These are phyloP conservation scores for Escallonia herrerae DNA, from an alignment of 129 eudicot species.

Conservation along the genomic window DNA sequence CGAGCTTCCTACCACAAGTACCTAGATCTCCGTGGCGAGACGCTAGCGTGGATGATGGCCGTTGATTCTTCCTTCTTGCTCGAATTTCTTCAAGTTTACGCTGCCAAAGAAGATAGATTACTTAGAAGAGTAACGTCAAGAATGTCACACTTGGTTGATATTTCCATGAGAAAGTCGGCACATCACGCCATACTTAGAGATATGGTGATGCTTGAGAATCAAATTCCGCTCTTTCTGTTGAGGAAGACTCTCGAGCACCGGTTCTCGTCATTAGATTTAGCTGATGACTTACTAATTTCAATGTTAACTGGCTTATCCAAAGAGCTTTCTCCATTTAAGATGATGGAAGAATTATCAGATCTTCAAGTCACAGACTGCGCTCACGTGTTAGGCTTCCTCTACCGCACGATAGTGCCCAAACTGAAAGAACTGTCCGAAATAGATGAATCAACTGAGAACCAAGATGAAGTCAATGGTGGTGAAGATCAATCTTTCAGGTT, in stretches of 20 bases:
- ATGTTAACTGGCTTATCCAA: slow-evolving; percentile 34
- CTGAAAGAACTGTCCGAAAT: slow-evolving; percentile 14
- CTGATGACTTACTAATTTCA: slow-evolving; percentile 17
- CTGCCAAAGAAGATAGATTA: slow-evolving; percentile 18
- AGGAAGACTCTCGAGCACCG: slow-evolving; percentile 24
- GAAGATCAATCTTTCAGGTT: not conserved
- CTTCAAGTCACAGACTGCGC: slow-evolving; percentile 23
- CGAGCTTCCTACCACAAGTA: slow-evolving; percentile 56
- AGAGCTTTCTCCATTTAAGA: slow-evolving; percentile 48
- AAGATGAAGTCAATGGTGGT: slow-evolving; percentile 4
- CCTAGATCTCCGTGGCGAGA: slow-evolving; percentile 35
- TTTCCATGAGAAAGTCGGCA: slow-evolving; percentile 34
- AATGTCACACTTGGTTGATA: slow-evolving; percentile 42
- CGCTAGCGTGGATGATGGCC: slow-evolving; percentile 67
- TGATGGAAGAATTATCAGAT: slow-evolving; percentile 8
- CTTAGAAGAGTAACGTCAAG: slow-evolving; percentile 20
- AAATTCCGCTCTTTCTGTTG: slow-evolving; percentile 47
- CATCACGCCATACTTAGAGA: slow-evolving; percentile 51
- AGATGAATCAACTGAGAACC: slow-evolving; percentile 8
- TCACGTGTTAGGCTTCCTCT: slow-evolving; percentile 50
- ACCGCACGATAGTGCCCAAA: slow-evolving; percentile 40
- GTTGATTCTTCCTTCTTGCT: slow-evolving; percentile 48
- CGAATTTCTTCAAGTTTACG: slow-evolving; percentile 41
- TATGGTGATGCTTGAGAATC: slow-evolving; percentile 60
- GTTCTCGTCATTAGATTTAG: slow-evolving; percentile 9